Evolutionary conservation across 352 stramenopile genomes (phyloP), one percentile per base, ranked within the genome.

Genomic region (Phytophthora hibernalis): DNA sequence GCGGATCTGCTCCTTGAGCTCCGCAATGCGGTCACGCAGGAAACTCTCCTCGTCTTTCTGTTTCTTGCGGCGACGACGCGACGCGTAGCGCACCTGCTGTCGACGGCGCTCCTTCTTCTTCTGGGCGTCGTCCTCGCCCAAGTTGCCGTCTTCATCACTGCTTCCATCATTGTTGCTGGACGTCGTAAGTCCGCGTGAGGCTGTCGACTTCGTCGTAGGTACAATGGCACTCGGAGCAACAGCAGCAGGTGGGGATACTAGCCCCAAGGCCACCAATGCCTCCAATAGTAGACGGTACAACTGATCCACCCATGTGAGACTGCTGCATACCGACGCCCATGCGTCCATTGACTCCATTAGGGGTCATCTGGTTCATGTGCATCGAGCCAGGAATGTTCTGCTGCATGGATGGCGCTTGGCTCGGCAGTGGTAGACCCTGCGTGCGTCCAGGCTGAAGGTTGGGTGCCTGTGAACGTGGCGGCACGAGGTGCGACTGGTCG

Each of bases 1-100:
- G 40, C 82, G 84, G 54, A 93, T 91, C 65, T 95, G 84, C 64
- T 95, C 85, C 69, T 91, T 92, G 20, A 95, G 70, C 77, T 95
- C 86, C 3, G 90, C 78, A 57, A 95, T 92, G 56, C 86, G 86
- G 61, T 92, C 83, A 16, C 80, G 77, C 66, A 95, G 38, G 54
- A 91, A 92, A 65, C 77, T 90, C 65, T 92, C 84, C 62, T 95
- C 86, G 62, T 95, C 84, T 50, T 93, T 92, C 51, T 91, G 86
- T 75, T 95, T 95, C 60, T 91, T 90, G 54, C 86, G 86, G 49
- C 86, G 86, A 31, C 84, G 83, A 38, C 82, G 83, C 53, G 86
- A 94, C 42, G 86, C 86, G 54, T 92, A 90, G 35, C 86, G 84
- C 9, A 94, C 86, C 61, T 94, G 86, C 66, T 90, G 79, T 44